Percentiles rank a stretch among this genome's conserved stretches.
phyloP scores from a whole-genome alignment of 108 stramenopile species.

The Mediolabrus comicus region DNA sequence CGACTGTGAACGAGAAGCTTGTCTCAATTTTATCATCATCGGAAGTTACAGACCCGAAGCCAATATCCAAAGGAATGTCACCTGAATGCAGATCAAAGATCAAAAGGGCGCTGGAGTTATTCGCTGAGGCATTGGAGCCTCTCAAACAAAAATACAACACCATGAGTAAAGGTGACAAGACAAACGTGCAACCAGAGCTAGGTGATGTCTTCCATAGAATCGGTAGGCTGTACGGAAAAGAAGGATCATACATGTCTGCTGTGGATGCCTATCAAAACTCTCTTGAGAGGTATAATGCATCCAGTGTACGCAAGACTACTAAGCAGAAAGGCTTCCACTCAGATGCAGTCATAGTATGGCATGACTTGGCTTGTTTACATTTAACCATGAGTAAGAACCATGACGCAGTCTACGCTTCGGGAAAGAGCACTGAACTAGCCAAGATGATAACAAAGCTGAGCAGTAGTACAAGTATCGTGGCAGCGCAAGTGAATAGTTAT shows the following conservation, averaged over 20 bases:
- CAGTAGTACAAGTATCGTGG: constrained; percentile 12
- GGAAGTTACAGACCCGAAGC: neutral
- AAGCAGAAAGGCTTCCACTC: constrained; percentile 1
- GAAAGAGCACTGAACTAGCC: constrained; percentile 20
- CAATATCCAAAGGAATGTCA: neutral
- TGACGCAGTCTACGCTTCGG: constrained; percentile 28
- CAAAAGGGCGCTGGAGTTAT: constrained; percentile 37
- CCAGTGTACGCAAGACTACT: neutral
- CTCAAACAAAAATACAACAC: constrained; percentile 28
- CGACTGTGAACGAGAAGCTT: constrained; percentile 29
- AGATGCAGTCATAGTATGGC: constrained; percentile 32
- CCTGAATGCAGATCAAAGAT: constrained; percentile 27
- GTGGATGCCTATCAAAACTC: constrained; percentile 39
- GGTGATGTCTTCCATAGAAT: constrained; percentile 39
- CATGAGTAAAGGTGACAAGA: neutral
- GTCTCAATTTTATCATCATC: constrained; percentile 7
- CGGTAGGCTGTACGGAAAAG: constrained; percentile 28
- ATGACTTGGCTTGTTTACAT: constrained; percentile 29
- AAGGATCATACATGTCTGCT: constrained; percentile 19
- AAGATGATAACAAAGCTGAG: neutral
- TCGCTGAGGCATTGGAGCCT: constrained; percentile 36
- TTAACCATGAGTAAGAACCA: constrained; percentile 9
- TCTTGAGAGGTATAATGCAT: constrained; percentile 22
- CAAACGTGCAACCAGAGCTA: constrained; percentile 10
- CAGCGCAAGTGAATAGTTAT: constrained; percentile 3